Percentiles rank a stretch among this genome's conserved stretches.
Evolutionary conservation across 2,329 filamentous ascomycete genomes (phyloP).

Genomic region (Aspergillus chevalieri): DNA sequence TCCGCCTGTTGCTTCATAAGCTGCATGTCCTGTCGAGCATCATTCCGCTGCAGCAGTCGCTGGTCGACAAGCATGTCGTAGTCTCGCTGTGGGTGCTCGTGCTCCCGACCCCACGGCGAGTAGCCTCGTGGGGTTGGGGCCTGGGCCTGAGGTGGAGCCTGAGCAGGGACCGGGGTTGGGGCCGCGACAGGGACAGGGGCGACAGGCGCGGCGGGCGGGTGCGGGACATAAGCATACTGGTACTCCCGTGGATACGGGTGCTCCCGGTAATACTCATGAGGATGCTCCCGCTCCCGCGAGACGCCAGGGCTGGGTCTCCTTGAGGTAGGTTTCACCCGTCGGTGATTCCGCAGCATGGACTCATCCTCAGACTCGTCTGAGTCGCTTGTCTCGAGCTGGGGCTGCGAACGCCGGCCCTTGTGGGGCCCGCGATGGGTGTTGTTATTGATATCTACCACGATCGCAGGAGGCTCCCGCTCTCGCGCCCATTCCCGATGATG

Average conservation of each 20-base stretch:
- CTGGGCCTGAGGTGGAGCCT: neutral
- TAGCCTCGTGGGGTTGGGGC: neutral
- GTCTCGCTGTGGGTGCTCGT: constrained; percentile 21
- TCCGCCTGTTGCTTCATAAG: constrained; percentile 30
- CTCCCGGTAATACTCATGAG: neutral
- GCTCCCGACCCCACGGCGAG: constrained; percentile 13
- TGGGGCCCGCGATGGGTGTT: constrained; percentile 22
- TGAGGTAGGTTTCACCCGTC: constrained; percentile 14
- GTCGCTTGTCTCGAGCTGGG: constrained; percentile 5
- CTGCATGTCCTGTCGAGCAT: constrained; percentile 30
- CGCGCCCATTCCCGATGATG: neutral
- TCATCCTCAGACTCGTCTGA: constrained; percentile 16
- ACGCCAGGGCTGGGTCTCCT: constrained; percentile 19
- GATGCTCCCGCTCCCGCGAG: constrained; percentile 10
- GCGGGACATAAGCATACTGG: neutral
- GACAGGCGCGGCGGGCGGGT: neutral
- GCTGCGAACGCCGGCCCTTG: constrained; percentile 17
- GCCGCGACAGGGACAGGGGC: neutral
- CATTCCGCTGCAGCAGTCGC: constrained; percentile 27
- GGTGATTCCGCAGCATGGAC: constrained; percentile 10
- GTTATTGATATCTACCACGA: constrained; percentile 33
- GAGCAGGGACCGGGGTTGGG: neutral
- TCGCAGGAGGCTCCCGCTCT: constrained; percentile 14
- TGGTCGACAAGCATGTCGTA: constrained; percentile 30
- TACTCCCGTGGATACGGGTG: neutral